Base-by-base conservation (phyloP, 495 filamentous ascomycete species). In the Parathielavia hyrcaniae region DNA sequence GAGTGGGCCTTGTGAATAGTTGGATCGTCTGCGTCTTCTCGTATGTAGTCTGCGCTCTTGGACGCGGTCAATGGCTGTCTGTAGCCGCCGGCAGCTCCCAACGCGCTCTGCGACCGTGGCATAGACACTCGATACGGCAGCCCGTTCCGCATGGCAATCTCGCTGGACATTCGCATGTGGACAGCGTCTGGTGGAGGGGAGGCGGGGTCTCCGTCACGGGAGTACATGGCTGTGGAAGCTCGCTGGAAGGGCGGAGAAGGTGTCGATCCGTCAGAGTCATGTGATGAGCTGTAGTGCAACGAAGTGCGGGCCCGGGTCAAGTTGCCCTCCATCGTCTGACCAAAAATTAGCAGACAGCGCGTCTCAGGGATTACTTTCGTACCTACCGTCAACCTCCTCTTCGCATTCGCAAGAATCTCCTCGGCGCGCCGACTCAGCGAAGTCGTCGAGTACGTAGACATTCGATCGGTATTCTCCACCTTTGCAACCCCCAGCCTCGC, bases 251-350 rank as follows among this genome's bases (percentile, higher is more conserved):
- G 64, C 6, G 77, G 74, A 0, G 75, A 77, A 12, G 76, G 71
- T 13, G 76, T 77, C 36, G 77, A 77, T 7, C 64, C 65, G 46
- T 75, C 73, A 1, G 79, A 83, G 8, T 77, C 68, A n/a, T 83
- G 80, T 5, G 77, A 80, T 14, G 83, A 77, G 8, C 80, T 78
- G n/a, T 78, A 70, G 52, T 80, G 79, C 23, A 92, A 76, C 4
- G 89, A 84, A 54, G 83, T 86, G 53, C 91, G 83, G 20, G 90
- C 91, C 35, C 89, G 83, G 50, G 78, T 85, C 22, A 96, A 73
- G 65, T 96, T 96, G 17, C 86, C 89, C 71, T 96, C 91, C 89
- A 96, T 95, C 17, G 89, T 84, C 91, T 96, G 64, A 6, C n/a
- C 7, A 5, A 13, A n/a, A 7, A 34, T 66, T 36, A 64, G 59